Percentiles rank a stretch among this genome's conserved stretches.
These are phyloP conservation scores for Rosa persica DNA, from an alignment of 306 rosid species.

Conservation along the genomic window DNA sequence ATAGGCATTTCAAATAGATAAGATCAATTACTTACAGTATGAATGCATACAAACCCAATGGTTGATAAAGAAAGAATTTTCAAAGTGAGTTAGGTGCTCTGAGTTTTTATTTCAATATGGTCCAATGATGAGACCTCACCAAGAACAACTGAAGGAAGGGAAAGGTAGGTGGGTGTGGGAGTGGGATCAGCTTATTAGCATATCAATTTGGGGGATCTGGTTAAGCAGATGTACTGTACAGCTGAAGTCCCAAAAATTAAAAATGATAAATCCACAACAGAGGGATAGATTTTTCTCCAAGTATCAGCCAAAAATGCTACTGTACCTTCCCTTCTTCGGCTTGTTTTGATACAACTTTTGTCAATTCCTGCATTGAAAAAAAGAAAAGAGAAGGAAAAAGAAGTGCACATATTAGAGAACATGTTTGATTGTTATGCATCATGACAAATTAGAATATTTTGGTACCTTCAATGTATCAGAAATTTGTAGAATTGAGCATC, in stretches of 20 bases:
- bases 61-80: background rate
- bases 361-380: slow-evolving; percentile 57
- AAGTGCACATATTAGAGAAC: background rate
- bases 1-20: slow-evolving; percentile 27
- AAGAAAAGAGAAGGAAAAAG: background rate
- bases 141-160: background rate
- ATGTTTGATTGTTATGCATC: background rate
- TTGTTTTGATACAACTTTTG: slow-evolving; percentile 82
- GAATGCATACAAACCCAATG: background rate
- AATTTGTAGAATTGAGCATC: background rate
- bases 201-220: slow-evolving; percentile 16
- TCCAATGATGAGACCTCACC: background rate
- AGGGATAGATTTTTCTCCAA: slow-evolving; percentile 25
- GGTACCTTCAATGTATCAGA: background rate
- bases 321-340: slow-evolving; percentile 97
- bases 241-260: background rate
- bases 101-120: background rate
- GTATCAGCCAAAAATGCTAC: slow-evolving; percentile 11
- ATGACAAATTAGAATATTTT: background rate
- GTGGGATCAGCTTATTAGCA: slow-evolving; percentile 1
- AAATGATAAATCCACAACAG: slow-evolving; percentile 24
- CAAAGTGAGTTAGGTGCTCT: background rate
- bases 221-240: slow-evolving; percentile 4
- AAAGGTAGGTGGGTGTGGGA: slow-evolving; percentile 1
- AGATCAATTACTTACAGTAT: slow-evolving; percentile 4